Base-by-base conservation (phyloP, 2,329 filamentous ascomycete species). In the Dothistroma pini region DNA sequence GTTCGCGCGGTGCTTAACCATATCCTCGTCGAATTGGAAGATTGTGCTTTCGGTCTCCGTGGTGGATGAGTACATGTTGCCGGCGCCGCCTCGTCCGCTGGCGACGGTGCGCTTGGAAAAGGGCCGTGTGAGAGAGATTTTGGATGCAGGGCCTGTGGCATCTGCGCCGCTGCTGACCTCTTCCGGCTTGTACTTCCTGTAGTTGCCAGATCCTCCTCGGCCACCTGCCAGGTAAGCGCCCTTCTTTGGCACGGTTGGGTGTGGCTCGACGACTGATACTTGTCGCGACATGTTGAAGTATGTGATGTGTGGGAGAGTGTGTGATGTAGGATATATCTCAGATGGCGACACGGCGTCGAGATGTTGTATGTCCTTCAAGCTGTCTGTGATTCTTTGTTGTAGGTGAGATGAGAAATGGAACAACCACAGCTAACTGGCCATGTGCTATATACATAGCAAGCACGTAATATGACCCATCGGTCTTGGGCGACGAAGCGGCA, bases 1-100 rank as follows among this genome's bases (percentile, higher is more conserved):
- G 49, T 57, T 60, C 52, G 81, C 77, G 59, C 81, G 79, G 64
- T 83, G 76, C 60, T 81, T 81, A 67, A 84, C 80, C 56, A 88
- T 79, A 70, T 88, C 85, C 76, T 88, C 85, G 73, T 88, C 86
- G 75, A 90, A 90, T 74, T 81, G 83, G 79, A 87, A 87, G 72
- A 87, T 86, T 69, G 83, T 80, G 47, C 83, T 79, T 68, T 87
- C 75, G 61, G 74, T 73, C 62, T 68, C 60, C 81, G 81, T 56
- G 81, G 75, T 69, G 79, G 78, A 63, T 82, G 69, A 32, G 73
- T 75, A 79, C 61, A 83, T 80, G 71, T 86, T 87, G 69, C 84
- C 84, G 14, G 82, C 82, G 61, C 84, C 84, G 63, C 84, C 84
- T 51, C 83, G 82, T 63, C 84, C 83, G 57, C 79, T 72, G 76